Conservation (phyloP, 2,329 filamentous ascomycete genomes). For the Huntiella abstrusa region DNA sequence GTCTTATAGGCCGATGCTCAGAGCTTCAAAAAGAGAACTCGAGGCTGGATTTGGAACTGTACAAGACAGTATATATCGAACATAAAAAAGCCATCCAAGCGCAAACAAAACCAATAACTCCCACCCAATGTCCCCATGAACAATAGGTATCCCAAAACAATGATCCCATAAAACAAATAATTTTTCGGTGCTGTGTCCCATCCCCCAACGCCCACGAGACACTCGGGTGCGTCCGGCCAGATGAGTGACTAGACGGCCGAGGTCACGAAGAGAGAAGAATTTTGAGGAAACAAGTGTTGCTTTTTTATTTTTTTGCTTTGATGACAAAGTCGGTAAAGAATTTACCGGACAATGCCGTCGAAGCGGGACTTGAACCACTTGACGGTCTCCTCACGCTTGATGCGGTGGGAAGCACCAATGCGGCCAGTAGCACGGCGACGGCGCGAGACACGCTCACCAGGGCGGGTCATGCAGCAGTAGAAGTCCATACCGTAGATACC, state of each 20-base stretch:
- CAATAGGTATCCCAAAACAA: slow-evolving; percentile 13
- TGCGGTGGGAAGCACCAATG: slow-evolving; percentile 77
- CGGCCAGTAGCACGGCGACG: slow-evolving; percentile 75
- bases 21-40: slow-evolving; percentile 30
- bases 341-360: slow-evolving; percentile 98
- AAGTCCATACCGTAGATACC: slow-evolving; percentile 99
- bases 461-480: slow-evolving; percentile 99
- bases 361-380: slow-evolving; percentile 89
- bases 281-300: slow-evolving; percentile 10
- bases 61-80: slow-evolving; percentile 22
- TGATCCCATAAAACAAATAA: slow-evolving; percentile 19
- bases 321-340: slow-evolving; percentile 14
- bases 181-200: slow-evolving; percentile 16
- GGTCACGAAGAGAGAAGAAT: slow-evolving; percentile 10
- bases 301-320: slow-evolving; percentile 11
- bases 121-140: slow-evolving; percentile 12
- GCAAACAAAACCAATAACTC: slow-evolving; percentile 17
- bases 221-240: slow-evolving; percentile 9
- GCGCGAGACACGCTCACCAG: slow-evolving; percentile 93
- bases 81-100: slow-evolving; percentile 7
- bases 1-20: slow-evolving; percentile 53
- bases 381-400: slow-evolving; percentile 87
- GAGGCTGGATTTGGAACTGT: slow-evolving; percentile 31
- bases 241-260: slow-evolving; percentile 8
- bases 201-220: slow-evolving; percentile 9